A percentile compares a stretch with the other conserved stretches of the same genome.
Conservation (phyloP, 805 yeast genomes). For the Myxozyma vanderwaltii region DNA sequence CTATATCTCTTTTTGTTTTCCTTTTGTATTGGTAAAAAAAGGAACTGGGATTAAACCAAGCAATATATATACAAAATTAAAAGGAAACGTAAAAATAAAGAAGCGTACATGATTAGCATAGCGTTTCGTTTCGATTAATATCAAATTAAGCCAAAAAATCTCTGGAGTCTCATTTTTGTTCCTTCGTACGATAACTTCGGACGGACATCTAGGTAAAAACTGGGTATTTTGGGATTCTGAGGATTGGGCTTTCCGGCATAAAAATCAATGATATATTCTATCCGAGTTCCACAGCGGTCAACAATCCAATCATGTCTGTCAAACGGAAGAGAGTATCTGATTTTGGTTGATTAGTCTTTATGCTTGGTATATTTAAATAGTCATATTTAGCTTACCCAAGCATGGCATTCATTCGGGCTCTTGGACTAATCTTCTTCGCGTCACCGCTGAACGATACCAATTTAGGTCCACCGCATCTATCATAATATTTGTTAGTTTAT, state of each 20-base stretch:
- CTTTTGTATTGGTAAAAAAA: background rate
- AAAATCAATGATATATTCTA: conserved; percentile 93
- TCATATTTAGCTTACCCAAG: conserved; percentile 51
- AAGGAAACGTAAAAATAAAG: background rate
- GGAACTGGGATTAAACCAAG: too few relatives aligned
- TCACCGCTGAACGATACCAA: conserved; percentile 89
- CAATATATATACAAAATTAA: background rate
- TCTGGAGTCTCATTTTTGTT: conserved; percentile 61
- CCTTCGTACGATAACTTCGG: conserved; percentile 89
- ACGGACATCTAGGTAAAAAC: conserved; percentile 83
- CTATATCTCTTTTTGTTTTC: background rate
- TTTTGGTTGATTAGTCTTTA: background rate
- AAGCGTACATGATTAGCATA: too few relatives aligned
- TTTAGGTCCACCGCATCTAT: conserved; percentile 77
- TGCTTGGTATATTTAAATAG: background rate
- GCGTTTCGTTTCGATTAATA: background rate
- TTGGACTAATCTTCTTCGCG: conserved; percentile 79
- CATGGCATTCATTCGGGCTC: conserved; percentile 69
- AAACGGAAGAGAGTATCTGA: conserved; percentile 57
- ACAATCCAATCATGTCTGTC: conserved; percentile 96
- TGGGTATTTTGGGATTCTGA: conserved; percentile 51
- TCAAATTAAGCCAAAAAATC: conserved; percentile 57
- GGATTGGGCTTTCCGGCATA: conserved; percentile 63
- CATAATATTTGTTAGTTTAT: background rate
- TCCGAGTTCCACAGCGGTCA: conserved; percentile 76